Evolutionary conservation across 2,329 filamentous ascomycete genomes (phyloP).

Genomic region (Lasiodiplodia gonubiensis): DNA sequence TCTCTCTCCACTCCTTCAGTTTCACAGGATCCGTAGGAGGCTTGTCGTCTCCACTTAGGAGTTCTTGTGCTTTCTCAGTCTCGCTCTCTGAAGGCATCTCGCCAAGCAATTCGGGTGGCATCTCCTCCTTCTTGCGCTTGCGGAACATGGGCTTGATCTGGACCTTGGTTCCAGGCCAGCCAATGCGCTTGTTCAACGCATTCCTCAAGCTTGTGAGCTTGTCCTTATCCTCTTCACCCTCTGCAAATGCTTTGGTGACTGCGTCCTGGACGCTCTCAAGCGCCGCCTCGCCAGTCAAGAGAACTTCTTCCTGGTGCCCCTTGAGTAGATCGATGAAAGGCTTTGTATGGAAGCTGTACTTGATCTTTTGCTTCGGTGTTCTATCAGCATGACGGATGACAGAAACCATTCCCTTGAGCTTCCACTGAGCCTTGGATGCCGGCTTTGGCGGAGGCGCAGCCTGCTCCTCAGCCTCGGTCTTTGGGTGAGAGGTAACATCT

Average conservation of each 20-base stretch:
- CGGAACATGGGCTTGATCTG: slow-evolving; percentile 99
- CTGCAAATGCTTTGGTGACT: slow-evolving; percentile 77
- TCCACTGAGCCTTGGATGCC: slow-evolving; percentile 90
- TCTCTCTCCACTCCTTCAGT: slow-evolving; percentile 38
- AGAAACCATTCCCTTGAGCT: slow-evolving; percentile 95
- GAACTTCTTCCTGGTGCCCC: slow-evolving; percentile 93
- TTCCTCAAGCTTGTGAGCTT: slow-evolving; percentile 88
- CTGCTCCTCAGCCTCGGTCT: slow-evolving; percentile 42
- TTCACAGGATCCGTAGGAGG: slow-evolving; percentile 30
- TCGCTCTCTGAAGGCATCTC: slow-evolving; percentile 35
- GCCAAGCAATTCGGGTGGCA: slow-evolving; percentile 36
- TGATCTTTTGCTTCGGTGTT: slow-evolving; percentile 98
- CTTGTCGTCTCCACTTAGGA: background rate
- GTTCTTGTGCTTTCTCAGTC: slow-evolving; percentile 33
- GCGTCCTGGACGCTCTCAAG: slow-evolving; percentile 87
- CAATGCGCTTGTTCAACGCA: slow-evolving; percentile 88
- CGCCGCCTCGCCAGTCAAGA: slow-evolving; percentile 89
- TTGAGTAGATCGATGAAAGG: slow-evolving; percentile 95
- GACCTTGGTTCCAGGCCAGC: slow-evolving; percentile 94
- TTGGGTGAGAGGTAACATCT: slow-evolving; percentile 37
- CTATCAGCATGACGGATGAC: slow-evolving; percentile 96
- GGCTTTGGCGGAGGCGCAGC: slow-evolving; percentile 52
- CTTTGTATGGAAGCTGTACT: slow-evolving; percentile 97
- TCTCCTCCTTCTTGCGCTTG: slow-evolving; percentile 75
- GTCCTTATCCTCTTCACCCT: slow-evolving; percentile 80